Evolutionary conservation across 2,329 filamentous ascomycete species (phyloP).

Genomic region (Claviceps fusiformis): DNA sequence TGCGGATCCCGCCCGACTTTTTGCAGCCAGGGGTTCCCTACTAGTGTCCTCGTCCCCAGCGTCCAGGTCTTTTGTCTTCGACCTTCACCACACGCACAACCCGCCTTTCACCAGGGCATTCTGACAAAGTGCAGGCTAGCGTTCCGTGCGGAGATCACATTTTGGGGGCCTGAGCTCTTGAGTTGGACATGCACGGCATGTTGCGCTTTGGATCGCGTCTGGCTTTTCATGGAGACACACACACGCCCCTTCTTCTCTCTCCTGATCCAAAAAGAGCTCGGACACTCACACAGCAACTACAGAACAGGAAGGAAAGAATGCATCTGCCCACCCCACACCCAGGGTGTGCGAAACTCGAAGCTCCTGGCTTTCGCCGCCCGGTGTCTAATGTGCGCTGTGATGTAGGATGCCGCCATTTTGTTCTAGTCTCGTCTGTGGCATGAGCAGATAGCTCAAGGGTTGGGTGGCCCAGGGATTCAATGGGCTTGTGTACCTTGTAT

Average conservation of each 20-base stretch:
- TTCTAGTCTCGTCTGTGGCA: conserved; percentile 2
- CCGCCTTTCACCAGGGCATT: not conserved
- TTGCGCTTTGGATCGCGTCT: conserved; percentile 1
- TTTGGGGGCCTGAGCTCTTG: not conserved
- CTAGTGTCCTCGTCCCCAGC: not conserved
- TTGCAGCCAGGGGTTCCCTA: not conserved
- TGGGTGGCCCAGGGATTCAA: no score
- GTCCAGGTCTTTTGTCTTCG: not conserved
- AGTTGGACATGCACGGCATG: not conserved
- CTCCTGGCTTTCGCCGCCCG: not conserved
- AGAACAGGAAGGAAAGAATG: not conserved
- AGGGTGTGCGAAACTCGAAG: not conserved
- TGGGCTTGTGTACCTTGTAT: no score
- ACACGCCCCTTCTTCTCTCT: not conserved
- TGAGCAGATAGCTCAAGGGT: not conserved
- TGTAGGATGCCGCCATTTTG: conserved; percentile 4
- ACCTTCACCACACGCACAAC: not conserved
- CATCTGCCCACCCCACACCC: not conserved
- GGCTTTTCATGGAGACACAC: not conserved
- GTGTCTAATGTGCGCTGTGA: conserved; percentile 2
- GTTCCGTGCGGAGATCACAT: not conserved
- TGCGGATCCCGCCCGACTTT: not conserved
- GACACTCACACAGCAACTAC: not conserved
- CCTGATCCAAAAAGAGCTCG: not conserved
- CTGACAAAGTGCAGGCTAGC: not conserved